Conservation (phyloP, 768 basidiomycete species). For the Cystobasidium onofrii region DNA sequence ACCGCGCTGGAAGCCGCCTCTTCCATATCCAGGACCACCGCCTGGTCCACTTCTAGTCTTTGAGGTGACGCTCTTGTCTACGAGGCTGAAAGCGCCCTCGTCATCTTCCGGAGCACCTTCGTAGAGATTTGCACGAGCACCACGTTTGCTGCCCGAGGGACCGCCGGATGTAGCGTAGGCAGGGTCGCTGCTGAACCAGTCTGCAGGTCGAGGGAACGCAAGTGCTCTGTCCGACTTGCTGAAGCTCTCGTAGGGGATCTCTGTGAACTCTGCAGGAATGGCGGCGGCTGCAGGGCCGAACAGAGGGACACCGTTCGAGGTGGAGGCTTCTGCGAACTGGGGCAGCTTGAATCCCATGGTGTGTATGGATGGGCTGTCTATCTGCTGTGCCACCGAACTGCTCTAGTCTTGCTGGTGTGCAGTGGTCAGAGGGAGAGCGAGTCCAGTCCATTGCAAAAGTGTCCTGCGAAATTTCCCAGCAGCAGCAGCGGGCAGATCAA, state of each 20-base stretch:
- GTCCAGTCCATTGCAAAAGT: background rate
- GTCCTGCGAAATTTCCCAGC: background rate
- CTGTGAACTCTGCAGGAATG: conserved; percentile 84
- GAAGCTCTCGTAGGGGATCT: conserved; percentile 97
- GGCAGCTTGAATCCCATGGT: background rate
- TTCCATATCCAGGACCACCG: conserved; percentile 51
- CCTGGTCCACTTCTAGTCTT: conserved; percentile 46
- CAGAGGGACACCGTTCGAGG: conserved; percentile 22
- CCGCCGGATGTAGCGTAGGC: conserved; percentile 44
- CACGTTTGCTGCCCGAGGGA: conserved; percentile 54
- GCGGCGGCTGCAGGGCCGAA: conserved; percentile 67
- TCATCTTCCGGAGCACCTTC: conserved; percentile 93
- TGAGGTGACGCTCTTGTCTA: conserved; percentile 59
- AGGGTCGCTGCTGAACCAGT: conserved; percentile 54
- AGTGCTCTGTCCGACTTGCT: conserved; percentile 84
- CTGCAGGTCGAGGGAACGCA: conserved; percentile 44
- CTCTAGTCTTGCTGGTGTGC: background rate
- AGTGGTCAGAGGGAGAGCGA: background rate
- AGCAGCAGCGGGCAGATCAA: no score
- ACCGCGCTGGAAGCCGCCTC: conserved; percentile 51
- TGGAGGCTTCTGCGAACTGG: conserved; percentile 9
- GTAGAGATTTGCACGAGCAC: conserved; percentile 80
- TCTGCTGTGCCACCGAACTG: background rate
- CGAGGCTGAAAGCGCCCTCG: conserved; percentile 90
- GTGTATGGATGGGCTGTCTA: background rate